Evolutionary conservation across 495 filamentous ascomycete genomes (phyloP), one percentile per base, ranked within the genome.

Genomic region (Trichoderma reesei): DNA sequence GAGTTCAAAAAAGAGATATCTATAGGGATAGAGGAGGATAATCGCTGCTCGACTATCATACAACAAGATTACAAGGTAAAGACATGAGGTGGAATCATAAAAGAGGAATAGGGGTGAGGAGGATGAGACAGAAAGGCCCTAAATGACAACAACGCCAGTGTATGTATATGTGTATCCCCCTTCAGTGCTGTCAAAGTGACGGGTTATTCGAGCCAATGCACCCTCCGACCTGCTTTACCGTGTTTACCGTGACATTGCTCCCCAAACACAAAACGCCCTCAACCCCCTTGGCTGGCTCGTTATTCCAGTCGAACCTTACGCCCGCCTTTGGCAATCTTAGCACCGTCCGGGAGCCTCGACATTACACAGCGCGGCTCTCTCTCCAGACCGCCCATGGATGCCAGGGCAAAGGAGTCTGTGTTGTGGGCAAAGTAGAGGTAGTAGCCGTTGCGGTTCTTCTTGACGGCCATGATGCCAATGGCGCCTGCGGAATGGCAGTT

Each of bases 381-480:
- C 65, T 94, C 90, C 60, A 84, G 80, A 34, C 86, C 88, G 46
- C 86, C 82, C 90, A 97, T 94, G n/a, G 88, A 91, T 1, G 89
- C 87, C 13, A 96, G 72, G 26, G 90, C 91, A 70, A 97, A 96
- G 0, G 90, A 94, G 68, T 96, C 91, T 3, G 91, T 96, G 71
- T 95, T 97, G 74, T 97, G 92, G 1, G 86, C 91, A 72, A 92
- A 97, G 72, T 90, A 91, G 18, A 97, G 77, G 66, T 83, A 89
- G 38, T 88, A 80, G 2, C 90, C 90, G 34, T 82, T 77, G 3
- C 75, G 72, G 1, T 84, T 86, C 74, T 89, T 91, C 76, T 96
- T 96, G 61, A 93, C 88, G 7, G 84, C 82, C 79, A 97, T 82
- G 60, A 95, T 82, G 18, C 92, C 92, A 68, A 97, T 89, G 18